Percentiles rank a stretch among this genome's conserved stretches.
Conservation (phyloP, 495 filamentous ascomycete species). For the Annulohypoxylon moriforme region DNA sequence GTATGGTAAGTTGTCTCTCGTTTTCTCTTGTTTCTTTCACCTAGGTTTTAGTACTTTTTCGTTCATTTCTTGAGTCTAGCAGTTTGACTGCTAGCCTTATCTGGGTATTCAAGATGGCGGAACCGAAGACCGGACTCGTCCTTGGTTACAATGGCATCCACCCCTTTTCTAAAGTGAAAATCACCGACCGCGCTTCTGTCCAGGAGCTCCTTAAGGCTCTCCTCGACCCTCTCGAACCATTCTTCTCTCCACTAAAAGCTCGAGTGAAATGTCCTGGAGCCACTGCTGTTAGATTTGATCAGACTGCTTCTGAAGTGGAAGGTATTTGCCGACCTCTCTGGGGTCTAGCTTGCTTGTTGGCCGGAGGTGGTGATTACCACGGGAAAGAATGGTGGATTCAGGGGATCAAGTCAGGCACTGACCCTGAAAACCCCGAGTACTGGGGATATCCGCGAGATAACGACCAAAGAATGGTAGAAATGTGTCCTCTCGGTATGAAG, state of each 20-base stretch:
- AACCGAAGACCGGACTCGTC: conserved; percentile 56
- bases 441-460: conserved; percentile 79
- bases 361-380: conserved; percentile 71
- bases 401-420: conserved; percentile 74
- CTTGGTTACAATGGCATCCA: conserved; percentile 62
- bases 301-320: conserved; percentile 80
- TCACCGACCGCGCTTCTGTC: conserved; percentile 63
- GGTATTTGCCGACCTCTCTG: conserved; percentile 79
- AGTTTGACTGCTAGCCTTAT: conserved; percentile 16
- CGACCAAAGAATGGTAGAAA: conserved; percentile 88
- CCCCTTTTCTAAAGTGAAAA: conserved; percentile 61
- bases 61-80: not conserved
- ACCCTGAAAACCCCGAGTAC: conserved; percentile 73
- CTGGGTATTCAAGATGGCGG: conserved; percentile 32
- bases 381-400: conserved; percentile 72
- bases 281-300: conserved; percentile 76
- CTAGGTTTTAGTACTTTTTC: not conserved
- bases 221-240: conserved; percentile 70
- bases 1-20: conserved; percentile 12
- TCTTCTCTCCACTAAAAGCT: conserved; percentile 69
- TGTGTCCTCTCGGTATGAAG: conserved; percentile 71
- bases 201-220: conserved; percentile 68
- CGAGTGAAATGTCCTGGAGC: conserved; percentile 70
- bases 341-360: conserved; percentile 76
- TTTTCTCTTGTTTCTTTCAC: conserved; percentile 10